A percentile compares a stretch with the other conserved stretches of the same genome.
Evolutionary conservation across 306 rosid species (phyloP).

Genomic region (Inga leiocalycina): DNA sequence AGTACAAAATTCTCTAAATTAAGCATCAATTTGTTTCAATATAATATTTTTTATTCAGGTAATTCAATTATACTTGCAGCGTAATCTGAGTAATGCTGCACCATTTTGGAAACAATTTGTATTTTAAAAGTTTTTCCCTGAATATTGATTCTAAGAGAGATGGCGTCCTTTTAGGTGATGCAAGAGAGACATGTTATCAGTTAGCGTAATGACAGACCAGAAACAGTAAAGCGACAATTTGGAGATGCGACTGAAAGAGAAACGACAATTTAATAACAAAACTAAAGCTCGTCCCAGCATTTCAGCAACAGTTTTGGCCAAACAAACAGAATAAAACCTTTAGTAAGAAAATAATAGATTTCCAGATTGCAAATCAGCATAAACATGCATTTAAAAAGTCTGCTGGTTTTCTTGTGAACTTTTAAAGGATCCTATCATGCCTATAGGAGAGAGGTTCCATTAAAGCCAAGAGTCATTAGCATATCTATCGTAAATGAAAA

Average conservation of each 20-base stretch:
- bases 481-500: constrained; percentile 11
- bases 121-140: background rate
- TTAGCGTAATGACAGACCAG: background rate
- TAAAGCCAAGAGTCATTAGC: background rate
- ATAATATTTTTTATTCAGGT: background rate
- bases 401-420: background rate
- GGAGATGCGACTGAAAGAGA: background rate
- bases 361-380: background rate
- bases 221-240: background rate
- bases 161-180: background rate
- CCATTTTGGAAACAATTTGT: background rate
- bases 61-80: background rate
- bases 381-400: background rate
- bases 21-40: constrained; percentile 6
- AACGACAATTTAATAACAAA: background rate
- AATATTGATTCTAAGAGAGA: constrained; percentile 1
- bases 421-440: constrained; percentile 3
- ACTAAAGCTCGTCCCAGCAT: background rate
- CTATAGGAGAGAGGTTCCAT: background rate
- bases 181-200: background rate
- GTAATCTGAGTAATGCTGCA: background rate
- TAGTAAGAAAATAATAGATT: background rate
- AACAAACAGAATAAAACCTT: background rate
- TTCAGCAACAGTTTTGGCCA: constrained; percentile 1
- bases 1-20: background rate